Base-by-base conservation (phyloP, 2,329 filamentous ascomycete genomes). In the Dactylonectria estremocensis region DNA sequence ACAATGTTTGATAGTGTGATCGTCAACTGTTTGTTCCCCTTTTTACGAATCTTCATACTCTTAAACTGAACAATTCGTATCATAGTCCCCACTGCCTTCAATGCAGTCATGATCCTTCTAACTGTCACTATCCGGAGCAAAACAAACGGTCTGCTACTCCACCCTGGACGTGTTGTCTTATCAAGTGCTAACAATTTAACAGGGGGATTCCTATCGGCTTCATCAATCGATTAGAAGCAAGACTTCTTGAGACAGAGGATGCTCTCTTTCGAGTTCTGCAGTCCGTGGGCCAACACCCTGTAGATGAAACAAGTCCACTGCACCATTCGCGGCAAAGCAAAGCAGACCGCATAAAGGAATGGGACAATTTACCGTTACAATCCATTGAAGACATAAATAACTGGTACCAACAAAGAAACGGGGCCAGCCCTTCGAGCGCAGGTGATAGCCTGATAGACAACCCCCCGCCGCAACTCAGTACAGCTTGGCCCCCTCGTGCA, bases 131-230 rank as follows among this genome's bases (percentile, higher is more conserved):
- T 33, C 78, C 78, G 3, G 78, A 80, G 33, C 74, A 79, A 20
- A 83, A 73, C 67, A 83, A 78, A 33, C 68, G 71, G 67, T 80
- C 9, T 16, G 69, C 2, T 11, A 2, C 31, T 53, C 16, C 67
- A 46, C 5, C 3, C 3, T 10, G 18, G 1, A 16, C 1, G n/a
- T 16, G 22, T 10, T 20, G 14, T 13, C 48, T 3, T 5, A 1
- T 43, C 3, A 13, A 2, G 43, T 24, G 10, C 52, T 75, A 33
- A 69, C 11, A 3, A 6, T 7, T 5, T n/a, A 0, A 22, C 11
- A 81, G 80, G 55, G 80, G 77, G 33, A 77, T 80, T 40, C 83
- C 78, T 0, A 74, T 79, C 11, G 82, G 82, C 0, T 84, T 83
- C 48, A 78, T 83, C 5, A 81, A 77, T 3, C 77, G 76, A 18